Conservation (phyloP, 2,329 filamentous ascomycete genomes). For the Pseudogymnoascus sp. region DNA sequence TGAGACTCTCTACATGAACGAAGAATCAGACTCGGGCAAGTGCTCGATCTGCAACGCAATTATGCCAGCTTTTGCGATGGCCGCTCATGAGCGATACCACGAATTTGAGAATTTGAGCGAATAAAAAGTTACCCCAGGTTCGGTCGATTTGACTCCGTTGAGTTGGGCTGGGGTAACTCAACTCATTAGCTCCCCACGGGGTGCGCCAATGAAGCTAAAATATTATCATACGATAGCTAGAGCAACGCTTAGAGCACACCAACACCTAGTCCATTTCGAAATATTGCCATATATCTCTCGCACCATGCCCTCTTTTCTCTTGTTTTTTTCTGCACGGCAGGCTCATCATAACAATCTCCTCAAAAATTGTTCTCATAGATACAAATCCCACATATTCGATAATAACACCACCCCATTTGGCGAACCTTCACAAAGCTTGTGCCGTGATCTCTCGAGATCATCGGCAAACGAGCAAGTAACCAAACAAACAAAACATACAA, state of each 20-base stretch:
- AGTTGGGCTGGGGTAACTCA: constrained; percentile 3
- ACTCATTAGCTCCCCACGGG: not conserved
- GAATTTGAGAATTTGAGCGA: constrained; percentile 13
- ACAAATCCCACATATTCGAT: not conserved
- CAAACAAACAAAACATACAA: not conserved
- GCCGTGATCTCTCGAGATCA: constrained; percentile 9
- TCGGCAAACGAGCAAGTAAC: not conserved
- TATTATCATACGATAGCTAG: constrained; percentile 8
- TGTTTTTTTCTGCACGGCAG: not conserved
- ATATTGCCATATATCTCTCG: not conserved
- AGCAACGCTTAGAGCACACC: not conserved
- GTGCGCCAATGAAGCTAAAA: constrained; percentile 2
- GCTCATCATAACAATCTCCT: not conserved
- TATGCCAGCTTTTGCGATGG: constrained; percentile 43
- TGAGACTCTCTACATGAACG: constrained; percentile 18
- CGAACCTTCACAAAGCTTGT: not conserved
- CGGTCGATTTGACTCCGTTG: not conserved
- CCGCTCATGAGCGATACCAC: constrained; percentile 44
- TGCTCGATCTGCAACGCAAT: constrained; percentile 38
- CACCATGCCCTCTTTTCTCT: not conserved
- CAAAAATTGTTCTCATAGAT: not conserved
- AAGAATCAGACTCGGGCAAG: constrained; percentile 21
- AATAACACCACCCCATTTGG: not conserved
- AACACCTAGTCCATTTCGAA: not conserved
- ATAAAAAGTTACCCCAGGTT: constrained; percentile 1